Evolutionary conservation across 306 rosid genomes (phyloP).

Genomic region (Prunus mume): DNA sequence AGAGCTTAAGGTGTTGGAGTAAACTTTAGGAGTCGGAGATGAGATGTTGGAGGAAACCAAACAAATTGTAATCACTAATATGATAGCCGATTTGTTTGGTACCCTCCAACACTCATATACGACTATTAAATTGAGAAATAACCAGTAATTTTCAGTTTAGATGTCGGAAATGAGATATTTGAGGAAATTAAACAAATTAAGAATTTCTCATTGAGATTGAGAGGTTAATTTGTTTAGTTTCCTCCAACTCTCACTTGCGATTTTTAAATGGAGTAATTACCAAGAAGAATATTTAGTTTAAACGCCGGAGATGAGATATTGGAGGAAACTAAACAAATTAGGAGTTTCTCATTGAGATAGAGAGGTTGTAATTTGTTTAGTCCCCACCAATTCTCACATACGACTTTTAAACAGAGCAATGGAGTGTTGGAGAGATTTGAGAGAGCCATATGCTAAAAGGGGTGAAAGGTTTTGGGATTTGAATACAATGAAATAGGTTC

Average conservation of each 20-base stretch:
- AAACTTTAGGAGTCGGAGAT: background rate
- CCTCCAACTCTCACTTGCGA: background rate
- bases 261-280: background rate
- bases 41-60: conserved; percentile 21
- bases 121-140: background rate
- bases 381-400: conserved; percentile 5
- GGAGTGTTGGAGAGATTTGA: background rate
- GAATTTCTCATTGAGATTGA: background rate
- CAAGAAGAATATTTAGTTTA: background rate
- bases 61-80: background rate
- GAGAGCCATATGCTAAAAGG: background rate
- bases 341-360: background rate
- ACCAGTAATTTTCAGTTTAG: background rate
- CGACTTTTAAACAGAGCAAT: background rate
- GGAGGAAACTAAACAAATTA: background rate
- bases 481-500: background rate
- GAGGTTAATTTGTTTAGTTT: background rate
- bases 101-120: background rate
- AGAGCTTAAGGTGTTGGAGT: background rate
- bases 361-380: background rate
- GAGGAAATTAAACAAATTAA: conserved; percentile 2
- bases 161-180: conserved; percentile 2
- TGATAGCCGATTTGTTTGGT: background rate
- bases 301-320: background rate
- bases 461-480: too few species aligned